These are phyloP conservation scores for Rhododendron ferrugineum DNA, from an alignment of 148 eudicot species.

Conservation along the genomic window DNA sequence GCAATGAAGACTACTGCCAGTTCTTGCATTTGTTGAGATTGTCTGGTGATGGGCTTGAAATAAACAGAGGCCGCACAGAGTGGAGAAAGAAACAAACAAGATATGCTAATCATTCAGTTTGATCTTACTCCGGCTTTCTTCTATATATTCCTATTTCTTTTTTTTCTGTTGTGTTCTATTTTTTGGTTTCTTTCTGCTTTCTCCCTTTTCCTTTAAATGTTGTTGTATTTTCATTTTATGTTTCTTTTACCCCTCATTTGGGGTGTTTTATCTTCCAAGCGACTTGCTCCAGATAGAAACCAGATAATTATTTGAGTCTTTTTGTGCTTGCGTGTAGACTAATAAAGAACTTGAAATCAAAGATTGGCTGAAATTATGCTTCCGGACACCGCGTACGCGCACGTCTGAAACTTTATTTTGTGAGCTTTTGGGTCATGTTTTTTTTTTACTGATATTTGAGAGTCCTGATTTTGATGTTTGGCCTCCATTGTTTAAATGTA, in stretches of 20 bases:
- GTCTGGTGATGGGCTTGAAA: conserved; percentile 59
- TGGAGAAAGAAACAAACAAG: conserved; percentile 74
- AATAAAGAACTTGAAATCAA: background rate
- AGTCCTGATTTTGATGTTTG: background rate
- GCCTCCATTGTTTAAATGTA: background rate
- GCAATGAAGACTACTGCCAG: conserved; percentile 30
- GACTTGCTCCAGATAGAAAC: background rate
- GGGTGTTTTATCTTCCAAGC: background rate
- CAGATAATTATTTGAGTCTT: background rate
- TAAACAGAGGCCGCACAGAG: conserved; percentile 77
- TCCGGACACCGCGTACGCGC: background rate
- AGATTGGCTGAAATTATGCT: background rate
- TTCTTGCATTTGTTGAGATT: conserved; percentile 81
- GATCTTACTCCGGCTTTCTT: background rate
- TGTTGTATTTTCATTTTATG: background rate
- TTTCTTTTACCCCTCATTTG: background rate
- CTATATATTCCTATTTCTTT: background rate
- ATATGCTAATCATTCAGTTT: conserved; percentile 16
- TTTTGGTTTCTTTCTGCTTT: background rate
- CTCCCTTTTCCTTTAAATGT: background rate
- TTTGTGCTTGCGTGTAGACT: background rate
- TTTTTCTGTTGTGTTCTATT: background rate
- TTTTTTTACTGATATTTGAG: background rate
- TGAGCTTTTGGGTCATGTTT: background rate
- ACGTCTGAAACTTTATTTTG: background rate